Conservation (phyloP, 2,329 filamentous ascomycete species). For the Mariannaea elegans region DNA sequence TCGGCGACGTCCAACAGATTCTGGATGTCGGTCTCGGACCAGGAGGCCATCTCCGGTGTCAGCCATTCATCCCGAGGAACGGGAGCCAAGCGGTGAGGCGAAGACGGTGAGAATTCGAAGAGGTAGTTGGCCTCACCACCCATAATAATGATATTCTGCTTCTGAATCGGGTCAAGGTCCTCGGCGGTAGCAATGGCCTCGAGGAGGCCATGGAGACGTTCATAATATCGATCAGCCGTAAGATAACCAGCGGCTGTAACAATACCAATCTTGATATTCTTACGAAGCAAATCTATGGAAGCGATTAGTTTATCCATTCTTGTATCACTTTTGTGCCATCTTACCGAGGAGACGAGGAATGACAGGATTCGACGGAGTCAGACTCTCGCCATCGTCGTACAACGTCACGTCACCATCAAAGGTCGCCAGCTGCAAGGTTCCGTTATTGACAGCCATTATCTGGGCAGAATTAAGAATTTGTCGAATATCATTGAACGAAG, state of each 20-base stretch:
- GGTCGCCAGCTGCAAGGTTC: constrained; percentile 83
- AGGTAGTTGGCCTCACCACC: constrained; percentile 97
- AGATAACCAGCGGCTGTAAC: constrained; percentile 97
- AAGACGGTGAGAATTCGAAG: constrained; percentile 76
- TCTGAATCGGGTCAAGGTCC: constrained; percentile 70
- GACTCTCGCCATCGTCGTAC: constrained; percentile 86
- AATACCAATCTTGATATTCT: constrained; percentile 87
- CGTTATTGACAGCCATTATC: constrained; percentile 86
- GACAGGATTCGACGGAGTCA: constrained; percentile 79
- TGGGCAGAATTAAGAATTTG: constrained; percentile 95
- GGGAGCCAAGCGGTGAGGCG: constrained; percentile 72
- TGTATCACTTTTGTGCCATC: not conserved
- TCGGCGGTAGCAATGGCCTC: constrained; percentile 74
- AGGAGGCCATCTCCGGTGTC: constrained; percentile 79
- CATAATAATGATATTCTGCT: constrained; percentile 87
- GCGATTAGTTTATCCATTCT: constrained; percentile 10
- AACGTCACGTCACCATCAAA: constrained; percentile 98
- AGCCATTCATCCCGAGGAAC: constrained; percentile 76
- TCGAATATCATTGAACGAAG: constrained; percentile 96
- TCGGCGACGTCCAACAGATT: constrained; percentile 90
- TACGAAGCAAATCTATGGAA: constrained; percentile 71
- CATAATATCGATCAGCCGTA: constrained; percentile 85
- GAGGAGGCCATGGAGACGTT: constrained; percentile 84
- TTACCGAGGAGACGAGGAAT: constrained; percentile 69
- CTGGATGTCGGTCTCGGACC: constrained; percentile 80